Conservation (phyloP, 2,329 filamentous ascomycete species). For the Aquanectria penicillioides region DNA sequence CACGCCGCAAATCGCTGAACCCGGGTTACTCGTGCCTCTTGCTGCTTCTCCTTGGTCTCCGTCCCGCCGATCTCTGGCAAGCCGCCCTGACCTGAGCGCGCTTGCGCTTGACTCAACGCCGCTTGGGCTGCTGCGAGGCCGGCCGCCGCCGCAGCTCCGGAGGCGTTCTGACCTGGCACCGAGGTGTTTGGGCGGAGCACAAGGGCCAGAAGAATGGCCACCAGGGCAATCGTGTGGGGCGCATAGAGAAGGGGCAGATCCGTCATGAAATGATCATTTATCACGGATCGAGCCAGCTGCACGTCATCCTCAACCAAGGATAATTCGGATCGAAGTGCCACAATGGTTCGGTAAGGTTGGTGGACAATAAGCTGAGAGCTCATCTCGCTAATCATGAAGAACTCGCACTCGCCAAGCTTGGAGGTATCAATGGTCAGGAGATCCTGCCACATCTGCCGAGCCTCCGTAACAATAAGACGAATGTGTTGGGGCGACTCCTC, state of each 20-base stretch:
- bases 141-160: constrained; percentile 47
- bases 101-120: constrained; percentile 59
- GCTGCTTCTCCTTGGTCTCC: constrained; percentile 58
- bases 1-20: constrained; percentile 76
- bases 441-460: constrained; percentile 85
- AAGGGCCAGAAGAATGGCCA: constrained; percentile 85
- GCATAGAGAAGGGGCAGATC: constrained; percentile 87
- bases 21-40: constrained; percentile 69
- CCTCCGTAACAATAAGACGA: constrained; percentile 86
- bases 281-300: constrained; percentile 80
- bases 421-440: constrained; percentile 80
- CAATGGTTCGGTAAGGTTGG: constrained; percentile 87
- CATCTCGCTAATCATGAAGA: constrained; percentile 91
- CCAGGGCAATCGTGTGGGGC: constrained; percentile 89
- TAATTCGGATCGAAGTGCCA: constrained; percentile 75
- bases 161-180: constrained; percentile 41
- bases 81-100: constrained; percentile 37
- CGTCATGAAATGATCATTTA: constrained; percentile 94
- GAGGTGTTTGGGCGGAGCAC: constrained; percentile 72
- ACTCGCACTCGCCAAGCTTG: constrained; percentile 93
- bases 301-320: constrained; percentile 81
- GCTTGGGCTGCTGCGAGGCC: constrained; percentile 62
- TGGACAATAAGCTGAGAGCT: constrained; percentile 89
- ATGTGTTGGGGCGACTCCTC: constrained; percentile 98
- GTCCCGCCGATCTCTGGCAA: constrained; percentile 25